Conservation (phyloP, 129 eudicot genomes). For the Centrapalus pauciflorus region DNA sequence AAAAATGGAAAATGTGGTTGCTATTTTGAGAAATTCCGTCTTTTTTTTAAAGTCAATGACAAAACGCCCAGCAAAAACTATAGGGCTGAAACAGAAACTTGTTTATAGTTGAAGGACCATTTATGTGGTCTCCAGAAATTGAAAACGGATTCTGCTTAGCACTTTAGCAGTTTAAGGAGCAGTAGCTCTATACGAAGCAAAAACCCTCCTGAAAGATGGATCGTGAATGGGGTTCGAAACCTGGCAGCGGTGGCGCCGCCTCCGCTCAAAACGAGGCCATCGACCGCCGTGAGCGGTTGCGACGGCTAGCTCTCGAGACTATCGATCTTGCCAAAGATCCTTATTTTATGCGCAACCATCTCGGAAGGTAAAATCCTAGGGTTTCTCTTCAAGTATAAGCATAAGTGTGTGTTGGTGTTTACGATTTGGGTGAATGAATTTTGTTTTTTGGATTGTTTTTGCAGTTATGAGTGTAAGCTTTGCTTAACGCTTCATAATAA, state of each 20-base stretch:
- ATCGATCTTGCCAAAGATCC: slow-evolving; percentile 98
- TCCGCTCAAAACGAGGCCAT: slow-evolving; percentile 95
- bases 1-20: too few relatives aligned
- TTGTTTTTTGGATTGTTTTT: neutral
- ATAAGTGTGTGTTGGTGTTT: neutral
- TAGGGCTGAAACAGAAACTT: neutral
- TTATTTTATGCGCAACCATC: slow-evolving; percentile 97
- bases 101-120: neutral
- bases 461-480: slow-evolving; percentile 85
- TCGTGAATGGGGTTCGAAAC: slow-evolving; percentile 98
- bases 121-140: neutral
- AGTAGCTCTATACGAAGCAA: neutral
- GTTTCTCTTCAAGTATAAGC: neutral
- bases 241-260: slow-evolving; percentile 99
- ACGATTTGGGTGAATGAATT: neutral
- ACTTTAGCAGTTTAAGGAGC: neutral
- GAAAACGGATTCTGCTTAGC: neutral
- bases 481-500: slow-evolving; percentile 89
- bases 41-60: too few relatives aligned
- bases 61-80: too few relatives aligned
- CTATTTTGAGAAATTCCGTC: too few relatives aligned
- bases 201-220: slow-evolving; percentile 49
- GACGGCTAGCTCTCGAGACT: slow-evolving; percentile 88
- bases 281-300: slow-evolving; percentile 95
- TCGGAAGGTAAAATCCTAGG: slow-evolving; percentile 61